phyloP scores from a whole-genome alignment of 345 rosid genomes.

The Citrus glauca region DNA sequence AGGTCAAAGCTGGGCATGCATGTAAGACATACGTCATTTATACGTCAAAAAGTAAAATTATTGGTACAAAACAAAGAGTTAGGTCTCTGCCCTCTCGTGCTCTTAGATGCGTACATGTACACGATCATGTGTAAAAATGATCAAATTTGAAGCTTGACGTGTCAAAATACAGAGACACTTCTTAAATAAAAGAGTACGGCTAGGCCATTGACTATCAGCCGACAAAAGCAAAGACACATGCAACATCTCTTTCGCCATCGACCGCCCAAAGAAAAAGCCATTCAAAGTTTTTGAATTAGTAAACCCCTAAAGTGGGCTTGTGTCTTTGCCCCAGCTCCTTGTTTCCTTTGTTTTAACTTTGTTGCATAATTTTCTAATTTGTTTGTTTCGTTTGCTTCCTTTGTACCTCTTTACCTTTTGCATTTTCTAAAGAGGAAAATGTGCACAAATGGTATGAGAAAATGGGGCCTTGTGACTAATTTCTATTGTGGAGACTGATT shows the following conservation, averaged over 20 bases:
- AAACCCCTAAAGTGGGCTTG: slow-evolving; percentile 20
- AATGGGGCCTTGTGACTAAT: neutral
- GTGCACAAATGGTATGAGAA: neutral
- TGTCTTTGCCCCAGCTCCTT: slow-evolving; percentile 10
- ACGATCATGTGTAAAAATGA: neutral
- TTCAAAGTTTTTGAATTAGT: slow-evolving; percentile 20
- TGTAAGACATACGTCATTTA: slow-evolving; percentile 29
- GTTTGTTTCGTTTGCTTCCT: neutral
- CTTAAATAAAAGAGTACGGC: slow-evolving; percentile 4
- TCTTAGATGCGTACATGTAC: neutral
- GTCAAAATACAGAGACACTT: slow-evolving; percentile 4
- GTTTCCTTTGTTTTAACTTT: slow-evolving; percentile 2
- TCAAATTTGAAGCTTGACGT: slow-evolving; percentile 10
- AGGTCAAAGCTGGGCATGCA: slow-evolving; percentile 15
- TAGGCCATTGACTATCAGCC: slow-evolving; percentile 24
- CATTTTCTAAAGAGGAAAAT: neutral
- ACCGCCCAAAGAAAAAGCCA: slow-evolving; percentile 53
- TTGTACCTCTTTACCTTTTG: neutral
- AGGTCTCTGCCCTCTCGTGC: neutral
- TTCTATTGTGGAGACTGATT: neutral
- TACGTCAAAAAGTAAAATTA: slow-evolving; percentile 7
- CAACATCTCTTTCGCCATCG: slow-evolving; percentile 20
- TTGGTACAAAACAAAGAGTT: neutral
- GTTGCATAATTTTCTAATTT: neutral
- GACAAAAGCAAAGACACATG: slow-evolving; percentile 6